Base-by-base conservation (phyloP, 805 yeast genomes). In the Jamesozyma gamospora region DNA sequence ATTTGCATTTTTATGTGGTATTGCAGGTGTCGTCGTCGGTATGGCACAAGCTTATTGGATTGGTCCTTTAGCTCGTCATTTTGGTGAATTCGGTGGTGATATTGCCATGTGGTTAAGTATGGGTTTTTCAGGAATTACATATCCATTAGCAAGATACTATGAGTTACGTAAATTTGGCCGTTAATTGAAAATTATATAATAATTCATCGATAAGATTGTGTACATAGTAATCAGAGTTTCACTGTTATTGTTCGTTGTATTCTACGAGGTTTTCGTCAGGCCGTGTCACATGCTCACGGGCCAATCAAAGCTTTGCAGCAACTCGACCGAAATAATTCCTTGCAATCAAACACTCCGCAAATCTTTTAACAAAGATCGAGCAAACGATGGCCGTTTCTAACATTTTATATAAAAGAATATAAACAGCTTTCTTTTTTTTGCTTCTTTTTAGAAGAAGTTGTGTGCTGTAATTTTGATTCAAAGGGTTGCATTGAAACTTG, bases 31-130 rank as follows among this genome's bases (percentile, higher is more conserved):
- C 0, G 85, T 82, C 2, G 63, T 85, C 16, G 94, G 95, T 6
- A 86, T 86, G 96, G 71, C 82, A 19, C 96, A 86, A 58, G 82
- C 77, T 6, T 86, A 86, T 60, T 86, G 81, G 70, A 66, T 72
- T 6, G 96, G 95, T 0, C 85, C 85, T 0, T 49, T 85, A 10
- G 94, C 94, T 11, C 59, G 58, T 24, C 50, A 65, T 4, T 64
- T 82, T 13, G 94, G 94, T 16, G 77, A 69, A 5, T 58, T 60
- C 44, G 87, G 83, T 41, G 94, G 86, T 15, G 95, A 86, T 56
- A 56, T 86, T 31, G 96, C 92, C 18, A 77, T 80, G 74, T 82
- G 88, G 77, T 57, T 85, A 28, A 67, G 82, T 12, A 73, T 82
- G 74, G 92, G 77, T 0, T 75, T 86, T 48, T 66, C 86, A 3